phyloP scores from a whole-genome alignment of 805 yeast species.

The Torulaspora maleeae region DNA sequence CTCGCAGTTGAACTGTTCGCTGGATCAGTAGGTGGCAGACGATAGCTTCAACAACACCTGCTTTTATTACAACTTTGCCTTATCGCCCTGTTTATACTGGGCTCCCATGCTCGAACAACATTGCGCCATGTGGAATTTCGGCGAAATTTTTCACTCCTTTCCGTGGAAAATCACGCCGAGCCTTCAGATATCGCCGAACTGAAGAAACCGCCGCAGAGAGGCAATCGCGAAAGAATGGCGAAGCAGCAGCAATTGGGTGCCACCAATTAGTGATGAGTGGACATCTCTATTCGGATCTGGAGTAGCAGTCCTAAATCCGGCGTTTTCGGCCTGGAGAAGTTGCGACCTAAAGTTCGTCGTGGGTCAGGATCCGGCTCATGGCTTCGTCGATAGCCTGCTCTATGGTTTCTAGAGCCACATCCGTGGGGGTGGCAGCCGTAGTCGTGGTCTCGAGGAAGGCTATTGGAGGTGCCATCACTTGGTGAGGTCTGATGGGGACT shows the following conservation, averaged over 20 bases:
- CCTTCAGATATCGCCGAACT: background rate
- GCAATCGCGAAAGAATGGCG: background rate
- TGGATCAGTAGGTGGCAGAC: background rate
- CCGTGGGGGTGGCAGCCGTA: slow-evolving; percentile 1
- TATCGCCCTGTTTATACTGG: background rate
- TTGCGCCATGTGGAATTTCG: slow-evolving; percentile 2
- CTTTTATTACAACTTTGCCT: background rate
- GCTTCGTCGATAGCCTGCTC: slow-evolving; percentile 27
- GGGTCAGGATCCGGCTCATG: slow-evolving; percentile 24
- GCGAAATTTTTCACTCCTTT: slow-evolving; percentile 2
- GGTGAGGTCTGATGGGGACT: slow-evolving; percentile 1
- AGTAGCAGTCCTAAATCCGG: slow-evolving; percentile 2
- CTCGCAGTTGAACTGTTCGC: background rate
- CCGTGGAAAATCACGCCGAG: slow-evolving; percentile 1
- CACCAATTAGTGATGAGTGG: background rate
- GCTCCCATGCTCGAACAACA: background rate
- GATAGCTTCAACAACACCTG: background rate
- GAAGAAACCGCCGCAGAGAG: background rate
- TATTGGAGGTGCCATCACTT: slow-evolving; percentile 8
- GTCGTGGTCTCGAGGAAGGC: slow-evolving; percentile 1
- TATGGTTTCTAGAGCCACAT: slow-evolving; percentile 6
- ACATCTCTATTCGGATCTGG: background rate
- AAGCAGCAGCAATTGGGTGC: background rate
- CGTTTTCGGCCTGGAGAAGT: slow-evolving; percentile 3
- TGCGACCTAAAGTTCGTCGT: slow-evolving; percentile 20